Evolutionary conservation across 1,284 basidiomycete species (phyloP), one percentile per base, ranked within the genome.

Genomic region (Boletus semigastroideus): DNA sequence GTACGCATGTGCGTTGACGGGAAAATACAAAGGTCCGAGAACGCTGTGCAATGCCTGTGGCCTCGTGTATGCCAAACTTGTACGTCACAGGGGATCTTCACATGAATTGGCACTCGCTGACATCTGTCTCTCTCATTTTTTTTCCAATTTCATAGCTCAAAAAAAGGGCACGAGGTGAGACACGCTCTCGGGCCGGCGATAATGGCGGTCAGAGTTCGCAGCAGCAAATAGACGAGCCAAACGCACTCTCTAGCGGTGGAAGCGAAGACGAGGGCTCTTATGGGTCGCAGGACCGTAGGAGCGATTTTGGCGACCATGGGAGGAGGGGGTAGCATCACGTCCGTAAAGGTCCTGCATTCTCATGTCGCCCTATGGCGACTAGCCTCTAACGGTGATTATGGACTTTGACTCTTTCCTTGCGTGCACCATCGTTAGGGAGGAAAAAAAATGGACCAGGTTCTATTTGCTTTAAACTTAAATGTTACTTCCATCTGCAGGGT

Each of bases 11-110:
- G 52, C 48, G 38, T 46, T 70, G 53, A 55, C 51, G 46, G 51
- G 59, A 51, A 48, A 51, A 58, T 49, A 38, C 40, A 52, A 57
- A 82, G 79, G 79, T 39, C 79, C 79, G 42, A 74, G 80, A 56
- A 82, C 79, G 54, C 66, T 82, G 48, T 82, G 79, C 64, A 82
- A 82, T 62, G 79, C 79, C 20, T 82, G 79, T 63, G 79, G 79
- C 46, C 72, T 82, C 53, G 79, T 82, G 57, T 82, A 82, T 63
- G 81, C 79, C 53, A 83, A 82, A 69, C 67, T 83, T 59, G 80
- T 83, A 69, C 65, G 66, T 71, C 61, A 69, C 54, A 58, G 49
- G 56, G 46, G 57, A 49, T 58, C 51, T 55, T 61, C 49, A 49
- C 55, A 50, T 63, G 44, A 44, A 42, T 48, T 51, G 48, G 51